These are phyloP conservation scores for Hymenoscyphus albidus DNA, from an alignment of 2,329 filamentous ascomycete genomes.

Conservation along the genomic window DNA sequence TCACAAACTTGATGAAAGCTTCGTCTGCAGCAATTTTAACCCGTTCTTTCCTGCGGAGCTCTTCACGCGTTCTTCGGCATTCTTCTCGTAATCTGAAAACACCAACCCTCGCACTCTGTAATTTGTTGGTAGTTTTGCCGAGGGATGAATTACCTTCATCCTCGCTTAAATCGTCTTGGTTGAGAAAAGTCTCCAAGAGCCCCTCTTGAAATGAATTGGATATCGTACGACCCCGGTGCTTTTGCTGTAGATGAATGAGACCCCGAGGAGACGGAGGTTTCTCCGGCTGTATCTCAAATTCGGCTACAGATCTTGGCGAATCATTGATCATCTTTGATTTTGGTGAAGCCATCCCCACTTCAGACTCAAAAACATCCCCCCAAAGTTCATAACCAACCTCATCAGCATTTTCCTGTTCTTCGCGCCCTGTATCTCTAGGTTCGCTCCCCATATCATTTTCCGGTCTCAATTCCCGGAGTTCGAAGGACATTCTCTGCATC, in stretches of 20 bases:
- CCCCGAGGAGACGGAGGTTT: background rate
- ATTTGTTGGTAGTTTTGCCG: background rate
- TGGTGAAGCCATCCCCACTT: background rate
- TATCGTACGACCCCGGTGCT: background rate
- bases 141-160: background rate
- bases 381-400: background rate
- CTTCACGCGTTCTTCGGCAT: conserved; percentile 9
- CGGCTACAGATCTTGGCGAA: background rate
- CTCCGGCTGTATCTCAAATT: background rate
- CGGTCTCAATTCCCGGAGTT: background rate
- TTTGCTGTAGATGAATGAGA: background rate
- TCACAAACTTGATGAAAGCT: conserved; percentile 18
- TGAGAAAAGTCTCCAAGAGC: conserved; percentile 14
- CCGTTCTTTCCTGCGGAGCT: conserved; percentile 11
- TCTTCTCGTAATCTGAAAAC: conserved; percentile 8
- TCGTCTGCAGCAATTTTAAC: conserved; percentile 15
- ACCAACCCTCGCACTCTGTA: conserved; percentile 7
- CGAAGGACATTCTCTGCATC: background rate
- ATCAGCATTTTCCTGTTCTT: background rate
- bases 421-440: background rate
- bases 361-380: background rate
- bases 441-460: background rate
- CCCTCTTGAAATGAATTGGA: background rate
- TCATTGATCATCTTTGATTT: background rate
- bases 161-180: conserved; percentile 6